Evolutionary conservation across 306 rosid genomes (phyloP), one percentile per base, ranked within the genome.

Genomic region (Albizia julibrissin): DNA sequence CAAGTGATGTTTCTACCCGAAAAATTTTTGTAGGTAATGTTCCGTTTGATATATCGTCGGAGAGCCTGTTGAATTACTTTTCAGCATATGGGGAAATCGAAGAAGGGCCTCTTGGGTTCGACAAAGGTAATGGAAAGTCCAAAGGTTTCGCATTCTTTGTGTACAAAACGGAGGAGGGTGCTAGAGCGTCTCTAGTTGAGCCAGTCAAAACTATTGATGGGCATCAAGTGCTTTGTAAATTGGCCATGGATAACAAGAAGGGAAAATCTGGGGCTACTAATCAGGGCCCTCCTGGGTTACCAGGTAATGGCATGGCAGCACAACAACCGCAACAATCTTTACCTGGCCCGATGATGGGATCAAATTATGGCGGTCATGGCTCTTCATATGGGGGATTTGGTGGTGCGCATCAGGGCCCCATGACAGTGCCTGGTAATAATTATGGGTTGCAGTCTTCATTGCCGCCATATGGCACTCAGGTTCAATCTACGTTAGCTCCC

Each of bases 51-150:
- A 85, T 90, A 72, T 69, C 89, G 1, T 77, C 97, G 4, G 94
- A 87, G 71, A 90, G 85, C 76, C 49, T 92, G 69, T 74, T 92
- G 69, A 80, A 76, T 21, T 87, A 87, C 69, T 92, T 92, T 29
- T 15, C 82, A 1, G 65, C 76, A 58, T 92, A 77, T 49, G 97
- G 97, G 1, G 94, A 89, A 75, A 86, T 92, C 16, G 97, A 92
- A 83, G 97, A 92, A 84, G 97, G 94, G 14, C 97, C 97, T 10
- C 74, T 92, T 44, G 97, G 91, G 79, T 92, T 90, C 50, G 92
- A 92, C 47, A 92, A 88, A 84, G 87, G 86, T 76, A 88, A 86
- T 0, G 97, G 97, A 5, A 90, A 90, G 81, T 85, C 88, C 16
- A 87, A 80, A 22, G 94, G 94, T 21, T 90, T 87, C 4, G 97